These are phyloP conservation scores for Aspergillus bertholletiae DNA, from an alignment of 495 filamentous ascomycete species.

Conservation along the genomic window DNA sequence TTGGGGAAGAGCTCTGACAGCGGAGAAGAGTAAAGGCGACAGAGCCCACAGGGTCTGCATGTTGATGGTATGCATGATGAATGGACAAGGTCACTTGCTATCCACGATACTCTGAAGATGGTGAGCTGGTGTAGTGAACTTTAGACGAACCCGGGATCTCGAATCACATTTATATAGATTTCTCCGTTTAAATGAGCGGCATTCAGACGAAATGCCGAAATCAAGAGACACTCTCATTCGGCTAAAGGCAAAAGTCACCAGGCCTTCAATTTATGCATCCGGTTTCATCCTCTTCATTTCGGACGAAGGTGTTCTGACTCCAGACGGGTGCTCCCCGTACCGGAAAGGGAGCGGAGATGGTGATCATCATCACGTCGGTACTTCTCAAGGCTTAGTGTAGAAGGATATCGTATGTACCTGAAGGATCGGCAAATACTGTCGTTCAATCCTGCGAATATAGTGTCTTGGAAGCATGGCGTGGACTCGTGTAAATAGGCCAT, in stretches of 20 bases:
- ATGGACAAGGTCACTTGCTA: not conserved
- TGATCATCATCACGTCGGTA: conserved; percentile 13
- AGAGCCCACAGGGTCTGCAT: conserved; percentile 11
- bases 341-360: conserved; percentile 10
- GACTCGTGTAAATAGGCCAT: too few species aligned
- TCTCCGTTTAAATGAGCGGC: not conserved
- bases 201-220: conserved; percentile 7
- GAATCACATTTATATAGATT: not conserved
- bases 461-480: too few species aligned
- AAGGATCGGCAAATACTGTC: too few species aligned
- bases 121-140: not conserved
- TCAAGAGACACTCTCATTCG: not conserved
- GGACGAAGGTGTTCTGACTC: not conserved
- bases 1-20: conserved; percentile 13
- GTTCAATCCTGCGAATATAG: too few species aligned
- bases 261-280: not conserved
- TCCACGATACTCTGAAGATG: not conserved
- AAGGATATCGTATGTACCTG: too few species aligned
- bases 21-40: conserved; percentile 9
- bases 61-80: conserved; percentile 9
- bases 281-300: not conserved
- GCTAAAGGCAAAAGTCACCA: not conserved
- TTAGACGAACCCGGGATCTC: too few species aligned
- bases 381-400: too few species aligned
- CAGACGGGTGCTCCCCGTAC: conserved; percentile 11